A percentile compares a stretch with the other conserved stretches of the same genome.
These are phyloP conservation scores for Begonia masoniana DNA, from an alignment of 306 rosid genomes.

Conservation along the genomic window DNA sequence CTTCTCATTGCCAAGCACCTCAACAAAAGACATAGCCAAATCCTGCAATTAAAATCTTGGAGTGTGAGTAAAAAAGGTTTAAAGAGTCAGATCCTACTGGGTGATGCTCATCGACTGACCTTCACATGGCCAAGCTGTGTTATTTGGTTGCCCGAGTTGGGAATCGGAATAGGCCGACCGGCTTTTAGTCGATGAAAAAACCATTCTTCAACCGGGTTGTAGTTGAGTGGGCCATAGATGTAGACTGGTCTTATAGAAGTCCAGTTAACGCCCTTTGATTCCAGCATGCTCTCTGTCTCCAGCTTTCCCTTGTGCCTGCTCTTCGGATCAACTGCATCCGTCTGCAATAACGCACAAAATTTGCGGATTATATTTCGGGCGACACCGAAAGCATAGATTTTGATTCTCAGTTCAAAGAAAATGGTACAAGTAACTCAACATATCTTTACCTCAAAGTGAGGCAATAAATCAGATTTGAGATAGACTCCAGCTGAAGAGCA, in stretches of 20 bases:
- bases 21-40: no score
- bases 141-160: conserved; percentile 72
- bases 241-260: conserved; percentile 93
- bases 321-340: conserved; percentile 89
- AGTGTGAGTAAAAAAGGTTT: no score
- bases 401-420: no score
- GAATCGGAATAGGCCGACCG: conserved; percentile 94
- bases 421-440: no score
- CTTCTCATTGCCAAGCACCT: no score
- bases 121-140: conserved; percentile 96
- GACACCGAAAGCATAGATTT: no score
- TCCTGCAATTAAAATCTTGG: background rate
- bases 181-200: conserved; percentile 96
- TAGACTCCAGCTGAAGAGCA: conserved; percentile 98
- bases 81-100: no score
- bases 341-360: conserved; percentile 20
- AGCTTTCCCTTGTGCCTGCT: conserved; percentile 99
- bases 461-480: conserved; percentile 70
- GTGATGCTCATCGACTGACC: conserved; percentile 19
- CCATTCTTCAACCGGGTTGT: conserved; percentile 98
- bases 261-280: conserved; percentile 71
- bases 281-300: conserved; percentile 80
- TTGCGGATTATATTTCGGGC: no score
- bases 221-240: conserved; percentile 92
- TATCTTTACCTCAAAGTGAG: conserved; percentile 65